Conservation (phyloP, 2,329 filamentous ascomycete genomes). For the Apiospora malaysiana region DNA sequence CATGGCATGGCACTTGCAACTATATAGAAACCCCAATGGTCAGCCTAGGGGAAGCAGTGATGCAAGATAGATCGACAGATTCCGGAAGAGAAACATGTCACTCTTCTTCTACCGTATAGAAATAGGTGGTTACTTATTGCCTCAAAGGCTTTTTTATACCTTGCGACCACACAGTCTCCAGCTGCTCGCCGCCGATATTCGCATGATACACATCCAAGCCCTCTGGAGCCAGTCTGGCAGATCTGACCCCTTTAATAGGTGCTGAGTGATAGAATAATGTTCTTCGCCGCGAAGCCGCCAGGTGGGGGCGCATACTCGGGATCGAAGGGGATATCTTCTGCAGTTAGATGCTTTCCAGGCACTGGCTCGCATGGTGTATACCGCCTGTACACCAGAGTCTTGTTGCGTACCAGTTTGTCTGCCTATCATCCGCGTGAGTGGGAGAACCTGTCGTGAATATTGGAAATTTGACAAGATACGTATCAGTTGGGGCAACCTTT, state of each 20-base stretch:
- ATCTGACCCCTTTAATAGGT: slow-evolving; percentile 85
- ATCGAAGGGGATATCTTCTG: slow-evolving; percentile 74
- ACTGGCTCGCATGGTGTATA: slow-evolving; percentile 41
- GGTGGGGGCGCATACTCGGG: slow-evolving; percentile 62
- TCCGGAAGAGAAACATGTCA: no score
- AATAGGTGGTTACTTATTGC: not conserved
- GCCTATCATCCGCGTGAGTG: no score
- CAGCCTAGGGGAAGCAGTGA: no score
- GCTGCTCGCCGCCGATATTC: slow-evolving; percentile 59
- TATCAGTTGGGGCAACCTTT: no score
- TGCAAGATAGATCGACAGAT: no score
- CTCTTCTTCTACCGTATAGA: no score
- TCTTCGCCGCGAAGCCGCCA: slow-evolving; percentile 72
- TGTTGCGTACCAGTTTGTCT: not conserved
- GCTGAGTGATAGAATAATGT: slow-evolving; percentile 79
- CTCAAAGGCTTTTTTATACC: slow-evolving; percentile 28
- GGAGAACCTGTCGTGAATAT: no score
- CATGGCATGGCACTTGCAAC: slow-evolving; percentile 25
- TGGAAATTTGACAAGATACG: no score
- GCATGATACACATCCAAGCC: slow-evolving; percentile 74
- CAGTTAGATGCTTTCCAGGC: slow-evolving; percentile 70
- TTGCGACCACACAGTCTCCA: slow-evolving; percentile 41
- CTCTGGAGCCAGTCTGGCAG: slow-evolving; percentile 76
- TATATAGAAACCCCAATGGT: not conserved
- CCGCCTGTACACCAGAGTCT: not conserved